Conservation (phyloP, 805 yeast species). For the Candida insectalens region DNA sequence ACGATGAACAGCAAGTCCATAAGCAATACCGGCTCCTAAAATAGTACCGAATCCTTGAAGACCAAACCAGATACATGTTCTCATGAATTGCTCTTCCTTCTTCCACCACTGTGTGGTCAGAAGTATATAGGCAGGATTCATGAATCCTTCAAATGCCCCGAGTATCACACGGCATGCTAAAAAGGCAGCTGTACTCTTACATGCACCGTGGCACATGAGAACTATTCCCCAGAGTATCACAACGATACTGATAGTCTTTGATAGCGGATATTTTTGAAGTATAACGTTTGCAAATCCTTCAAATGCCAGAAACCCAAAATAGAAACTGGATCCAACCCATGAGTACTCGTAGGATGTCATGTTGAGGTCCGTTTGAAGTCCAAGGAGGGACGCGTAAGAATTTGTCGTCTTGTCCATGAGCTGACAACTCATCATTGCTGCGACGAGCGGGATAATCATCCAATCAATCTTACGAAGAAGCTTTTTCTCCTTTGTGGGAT, state of each 20-base stretch:
- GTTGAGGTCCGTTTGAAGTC: constrained; percentile 28
- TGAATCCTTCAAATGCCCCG: constrained; percentile 29
- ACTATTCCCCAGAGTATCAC: constrained; percentile 39
- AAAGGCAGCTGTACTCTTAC: constrained; percentile 33
- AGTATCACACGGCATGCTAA: constrained; percentile 35
- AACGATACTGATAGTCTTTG: constrained; percentile 26
- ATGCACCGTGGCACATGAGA: constrained; percentile 38
- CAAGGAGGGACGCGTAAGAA: constrained; percentile 37
- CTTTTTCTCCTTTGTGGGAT: constrained; percentile 5
- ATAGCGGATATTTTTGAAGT: constrained; percentile 23
- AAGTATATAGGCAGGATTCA: constrained; percentile 25
- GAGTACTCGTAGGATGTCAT: constrained; percentile 34
- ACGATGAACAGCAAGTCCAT: constrained; percentile 25
- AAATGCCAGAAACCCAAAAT: constrained; percentile 36
- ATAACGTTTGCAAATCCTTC: constrained; percentile 33
- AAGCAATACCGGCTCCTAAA: constrained; percentile 44
- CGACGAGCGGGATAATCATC: constrained; percentile 24
- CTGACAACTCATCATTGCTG: constrained; percentile 9
- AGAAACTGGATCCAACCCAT: constrained; percentile 32
- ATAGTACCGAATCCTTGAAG: constrained; percentile 37
- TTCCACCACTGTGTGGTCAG: constrained; percentile 22
- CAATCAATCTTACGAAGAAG: constrained; percentile 24
- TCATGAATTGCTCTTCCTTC: constrained; percentile 18
- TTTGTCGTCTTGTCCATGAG: constrained; percentile 33
- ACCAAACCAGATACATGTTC: constrained; percentile 16